Conservation (phyloP, 768 basidiomycete genomes). For the Mycena epipterygia region DNA sequence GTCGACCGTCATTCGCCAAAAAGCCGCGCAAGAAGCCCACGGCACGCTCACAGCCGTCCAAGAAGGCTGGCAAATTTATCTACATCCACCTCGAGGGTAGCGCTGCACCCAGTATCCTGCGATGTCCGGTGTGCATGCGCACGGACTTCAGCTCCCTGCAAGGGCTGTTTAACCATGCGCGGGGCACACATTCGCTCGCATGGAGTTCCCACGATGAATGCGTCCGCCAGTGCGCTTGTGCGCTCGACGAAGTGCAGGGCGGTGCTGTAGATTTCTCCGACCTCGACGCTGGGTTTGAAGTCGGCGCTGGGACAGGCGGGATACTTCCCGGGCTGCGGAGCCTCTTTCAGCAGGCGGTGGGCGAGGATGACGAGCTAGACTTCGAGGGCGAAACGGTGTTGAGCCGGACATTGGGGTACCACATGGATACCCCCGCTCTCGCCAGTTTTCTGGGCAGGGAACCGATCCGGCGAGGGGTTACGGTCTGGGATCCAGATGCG, state of each 20-base stretch:
- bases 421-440: conserved; percentile 63
- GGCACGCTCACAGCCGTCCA: conserved; percentile 44
- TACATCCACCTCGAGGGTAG: conserved; percentile 52
- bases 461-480: conserved; percentile 56
- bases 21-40: conserved; percentile 37
- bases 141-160: conserved; percentile 64
- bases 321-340: conserved; percentile 62
- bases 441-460: conserved; percentile 64
- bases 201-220: conserved; percentile 72
- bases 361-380: conserved; percentile 31
- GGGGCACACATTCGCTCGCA: conserved; percentile 61
- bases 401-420: conserved; percentile 60
- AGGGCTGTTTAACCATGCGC: conserved; percentile 68
- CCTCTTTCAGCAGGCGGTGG: conserved; percentile 65
- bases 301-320: conserved; percentile 56
- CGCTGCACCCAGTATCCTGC: conserved; percentile 49
- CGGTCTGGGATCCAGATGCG: conserved; percentile 54
- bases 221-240: conserved; percentile 60
- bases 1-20: conserved; percentile 22
- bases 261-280: conserved; percentile 51
- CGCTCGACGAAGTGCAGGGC: conserved; percentile 28
- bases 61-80: conserved; percentile 52
- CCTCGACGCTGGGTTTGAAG: conserved; percentile 56
- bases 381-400: conserved; percentile 37
- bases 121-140: conserved; percentile 61